Percentiles rank a stretch among this genome's conserved stretches.
Conservation (phyloP, 2,329 filamentous ascomycete genomes). For the Pestalotiopsis sp. region DNA sequence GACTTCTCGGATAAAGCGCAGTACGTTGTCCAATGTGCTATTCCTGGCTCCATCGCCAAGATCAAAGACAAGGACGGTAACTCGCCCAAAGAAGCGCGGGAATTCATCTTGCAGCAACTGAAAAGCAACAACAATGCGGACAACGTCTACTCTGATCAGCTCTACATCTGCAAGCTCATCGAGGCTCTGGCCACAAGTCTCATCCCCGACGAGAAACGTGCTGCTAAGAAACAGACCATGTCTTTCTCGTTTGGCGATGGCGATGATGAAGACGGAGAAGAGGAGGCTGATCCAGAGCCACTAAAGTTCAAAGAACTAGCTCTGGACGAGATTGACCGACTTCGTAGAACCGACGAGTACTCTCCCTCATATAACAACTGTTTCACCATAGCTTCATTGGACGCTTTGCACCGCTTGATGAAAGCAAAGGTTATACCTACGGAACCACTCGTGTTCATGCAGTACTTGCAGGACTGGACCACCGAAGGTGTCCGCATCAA, state of each 20-base stretch:
- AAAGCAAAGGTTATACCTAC: constrained; percentile 63
- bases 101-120: constrained; percentile 86
- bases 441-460: constrained; percentile 59
- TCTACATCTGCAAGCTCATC: constrained; percentile 84
- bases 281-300: constrained; percentile 43
- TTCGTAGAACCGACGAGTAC: constrained; percentile 71
- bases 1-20: constrained; percentile 87
- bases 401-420: constrained; percentile 66
- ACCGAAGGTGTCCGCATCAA: constrained; percentile 67
- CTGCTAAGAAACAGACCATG: constrained; percentile 42
- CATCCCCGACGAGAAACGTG: constrained; percentile 48
- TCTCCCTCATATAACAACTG: constrained; percentile 70
- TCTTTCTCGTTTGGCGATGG: constrained; percentile 46
- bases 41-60: constrained; percentile 78
- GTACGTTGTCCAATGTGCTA: constrained; percentile 83
- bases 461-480: constrained; percentile 68
- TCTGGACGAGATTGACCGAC: constrained; percentile 67
- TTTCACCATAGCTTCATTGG: constrained; percentile 64
- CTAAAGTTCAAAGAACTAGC: constrained; percentile 54
- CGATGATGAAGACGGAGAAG: constrained; percentile 44
- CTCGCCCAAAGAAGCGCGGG: constrained; percentile 77
- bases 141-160: constrained; percentile 86
- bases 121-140: constrained; percentile 93
- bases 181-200: constrained; percentile 61
- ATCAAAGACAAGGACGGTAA: constrained; percentile 76